These are phyloP conservation scores for Trifolium subterraneum DNA, from an alignment of 306 rosid genomes.

Conservation along the genomic window DNA sequence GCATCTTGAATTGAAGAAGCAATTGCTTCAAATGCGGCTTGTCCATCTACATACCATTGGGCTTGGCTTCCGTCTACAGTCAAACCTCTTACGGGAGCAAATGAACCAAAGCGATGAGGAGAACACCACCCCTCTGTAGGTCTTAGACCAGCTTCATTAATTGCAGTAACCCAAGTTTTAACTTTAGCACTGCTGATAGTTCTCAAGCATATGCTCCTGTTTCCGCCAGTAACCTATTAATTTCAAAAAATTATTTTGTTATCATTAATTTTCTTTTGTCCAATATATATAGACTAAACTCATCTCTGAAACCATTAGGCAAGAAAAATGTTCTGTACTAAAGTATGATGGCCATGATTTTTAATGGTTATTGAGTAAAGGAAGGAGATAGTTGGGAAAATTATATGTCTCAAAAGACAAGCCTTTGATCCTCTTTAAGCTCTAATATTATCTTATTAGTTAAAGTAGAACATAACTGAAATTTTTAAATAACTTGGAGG, in stretches of 20 bases:
- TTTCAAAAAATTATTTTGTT: constrained; percentile 23
- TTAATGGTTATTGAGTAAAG: constrained; percentile 9
- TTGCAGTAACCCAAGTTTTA: constrained; percentile 87
- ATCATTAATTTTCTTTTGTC: constrained; percentile 26
- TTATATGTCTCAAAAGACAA: constrained; percentile 13
- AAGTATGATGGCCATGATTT: constrained; percentile 32
- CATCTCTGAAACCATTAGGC: constrained; percentile 21
- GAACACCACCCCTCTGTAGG: constrained; percentile 97
- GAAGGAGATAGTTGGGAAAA: constrained; percentile 36
- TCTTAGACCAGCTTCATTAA: constrained; percentile 87
- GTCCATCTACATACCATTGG: constrained; percentile 96
- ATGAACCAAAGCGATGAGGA: constrained; percentile 96
- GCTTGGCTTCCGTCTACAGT: constrained; percentile 91
- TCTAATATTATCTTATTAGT: constrained; percentile 1
- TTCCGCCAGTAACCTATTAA: constrained; percentile 82
- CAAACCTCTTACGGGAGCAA: constrained; percentile 95
- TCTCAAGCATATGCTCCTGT: constrained; percentile 76
- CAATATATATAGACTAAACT: constrained; percentile 13
- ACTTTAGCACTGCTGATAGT: constrained; percentile 72
- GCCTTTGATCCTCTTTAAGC: constrained; percentile 7
- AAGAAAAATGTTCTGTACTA: background rate
- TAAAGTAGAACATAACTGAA: constrained; percentile 6
- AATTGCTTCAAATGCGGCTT: constrained; percentile 90
- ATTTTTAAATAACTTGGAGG: constrained; percentile 15
- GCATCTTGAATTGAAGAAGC: constrained; percentile 91